phyloP scores from a whole-genome alignment of 768 basidiomycete genomes.

The Lactarius evosmus region DNA sequence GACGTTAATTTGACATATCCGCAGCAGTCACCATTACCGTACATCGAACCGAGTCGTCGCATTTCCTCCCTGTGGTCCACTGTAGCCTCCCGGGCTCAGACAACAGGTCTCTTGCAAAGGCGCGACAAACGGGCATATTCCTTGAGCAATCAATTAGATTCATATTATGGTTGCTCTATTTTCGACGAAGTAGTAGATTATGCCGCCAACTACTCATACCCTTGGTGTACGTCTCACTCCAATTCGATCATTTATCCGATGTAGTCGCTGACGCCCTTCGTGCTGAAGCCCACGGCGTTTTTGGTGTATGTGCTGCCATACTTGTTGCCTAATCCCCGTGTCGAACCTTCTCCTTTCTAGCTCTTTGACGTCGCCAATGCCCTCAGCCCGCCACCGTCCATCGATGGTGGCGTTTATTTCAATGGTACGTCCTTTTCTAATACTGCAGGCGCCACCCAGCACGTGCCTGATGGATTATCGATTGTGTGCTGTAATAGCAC shows the following conservation, averaged over 20 bases:
- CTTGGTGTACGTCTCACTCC: conserved; percentile 42
- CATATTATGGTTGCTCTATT: conserved; percentile 49
- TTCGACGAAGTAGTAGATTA: conserved; percentile 68
- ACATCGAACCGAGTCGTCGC: conserved; percentile 25
- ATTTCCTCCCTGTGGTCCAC: conserved; percentile 22
- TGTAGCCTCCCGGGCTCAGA: conserved; percentile 31
- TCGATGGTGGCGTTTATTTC: conserved; percentile 55
- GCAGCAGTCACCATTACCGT: conserved; percentile 50
- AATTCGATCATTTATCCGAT: not conserved
- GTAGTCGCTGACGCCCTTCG: not conserved
- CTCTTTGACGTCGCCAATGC: conserved; percentile 34
- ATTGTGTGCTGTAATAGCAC: conserved; percentile 39
- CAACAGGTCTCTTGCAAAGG: conserved; percentile 36
- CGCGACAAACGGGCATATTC: conserved; percentile 33
- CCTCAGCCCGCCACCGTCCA: conserved; percentile 46
- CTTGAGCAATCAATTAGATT: conserved; percentile 27
- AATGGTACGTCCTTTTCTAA: conserved; percentile 47
- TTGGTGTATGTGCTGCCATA: conserved; percentile 18
- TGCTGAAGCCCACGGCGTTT: conserved; percentile 11
- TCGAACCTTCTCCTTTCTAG: conserved; percentile 18
- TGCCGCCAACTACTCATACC: conserved; percentile 66
- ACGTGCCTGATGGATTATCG: not conserved
- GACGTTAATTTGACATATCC: conserved; percentile 70
- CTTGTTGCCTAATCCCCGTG: not conserved
- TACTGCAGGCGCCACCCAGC: not conserved